Evolutionary conservation across 2,329 filamentous ascomycete genomes (phyloP), one percentile per base, ranked within the genome.

Genomic region (Spiromastix sp.): DNA sequence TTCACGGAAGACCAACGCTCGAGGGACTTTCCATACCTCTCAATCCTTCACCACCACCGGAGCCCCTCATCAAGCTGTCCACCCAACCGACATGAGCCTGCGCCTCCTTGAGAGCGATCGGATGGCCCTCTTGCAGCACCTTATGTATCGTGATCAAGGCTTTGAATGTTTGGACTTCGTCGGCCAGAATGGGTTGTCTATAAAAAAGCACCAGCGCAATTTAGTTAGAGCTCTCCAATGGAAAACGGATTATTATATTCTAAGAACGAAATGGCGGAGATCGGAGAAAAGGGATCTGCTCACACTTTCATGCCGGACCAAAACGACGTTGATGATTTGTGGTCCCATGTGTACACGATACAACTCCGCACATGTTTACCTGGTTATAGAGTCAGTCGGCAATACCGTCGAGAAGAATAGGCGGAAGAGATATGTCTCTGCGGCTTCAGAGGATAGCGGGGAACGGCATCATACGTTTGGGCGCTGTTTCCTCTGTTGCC

Each of bases 281-380:
- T 11, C 13, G 8, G 12, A 15, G 7, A 13, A 7, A 9, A 32
- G 18, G n/a, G 18, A 27, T 9, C 10, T 34, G 72, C 81, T 48
- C 73, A 93, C 81, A 96, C 87, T 77, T 98, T 98, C 74, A 98
- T 93, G 57, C 87, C 89, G 38, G 85, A 78, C 91, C 91, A 98
- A 61, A 98, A 98, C 55, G 87, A 85, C 56, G 78, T 72, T 27
- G 87, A 93, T 46, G 82, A 93, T 67, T 93, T 93, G 68, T 98
- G 86, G 64, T 98, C 91, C 91, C 91, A 98, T 40, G 89, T 96
- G 62, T 96, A 96, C 30, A 98, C 89, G 52, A 98, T 98, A 57
- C 85, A 93, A 60, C 83, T 86, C 55, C 91, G 84, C 39, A 98
- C 91, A 82, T 98, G 91, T 66, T 98, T 98, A 42, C 74, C 74